Evolutionary conservation across 1,284 basidiomycete species (phyloP).

Genomic region (Marasmius fiardii): DNA sequence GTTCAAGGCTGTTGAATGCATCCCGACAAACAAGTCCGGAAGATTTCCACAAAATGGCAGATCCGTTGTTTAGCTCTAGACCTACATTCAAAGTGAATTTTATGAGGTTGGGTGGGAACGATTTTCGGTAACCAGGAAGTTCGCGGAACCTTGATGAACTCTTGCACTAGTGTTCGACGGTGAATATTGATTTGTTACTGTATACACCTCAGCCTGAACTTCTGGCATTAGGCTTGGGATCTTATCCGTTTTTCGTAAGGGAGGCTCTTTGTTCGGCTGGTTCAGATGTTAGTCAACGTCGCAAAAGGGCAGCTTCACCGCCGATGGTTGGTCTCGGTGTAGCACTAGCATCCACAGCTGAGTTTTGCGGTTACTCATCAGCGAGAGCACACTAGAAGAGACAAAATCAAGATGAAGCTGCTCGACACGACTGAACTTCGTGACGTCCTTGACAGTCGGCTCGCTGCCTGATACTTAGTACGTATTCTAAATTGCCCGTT

Average conservation of each 20-base stretch:
- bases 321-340: too few relatives aligned
- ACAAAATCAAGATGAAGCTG: background rate
- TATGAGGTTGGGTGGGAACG: too few relatives aligned
- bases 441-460: constrained; percentile 31
- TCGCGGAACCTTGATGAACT: background rate
- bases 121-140: background rate
- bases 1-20: background rate
- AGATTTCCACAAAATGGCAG: background rate
- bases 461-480: constrained; percentile 59
- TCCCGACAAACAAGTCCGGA: background rate
- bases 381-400: background rate
- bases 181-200: too few relatives aligned
- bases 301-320: too few relatives aligned
- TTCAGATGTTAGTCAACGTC: too few relatives aligned
- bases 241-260: too few relatives aligned
- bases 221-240: too few relatives aligned
- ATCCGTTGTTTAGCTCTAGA: background rate
- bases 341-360: too few relatives aligned
- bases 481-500: constrained; percentile 4
- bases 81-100: background rate
- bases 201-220: too few relatives aligned
- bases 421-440: background rate
- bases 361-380: background rate
- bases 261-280: too few relatives aligned
- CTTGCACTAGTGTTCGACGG: too few relatives aligned